phyloP scores from a whole-genome alignment of 1,284 basidiomycete genomes.

The Golubevia sp. region DNA sequence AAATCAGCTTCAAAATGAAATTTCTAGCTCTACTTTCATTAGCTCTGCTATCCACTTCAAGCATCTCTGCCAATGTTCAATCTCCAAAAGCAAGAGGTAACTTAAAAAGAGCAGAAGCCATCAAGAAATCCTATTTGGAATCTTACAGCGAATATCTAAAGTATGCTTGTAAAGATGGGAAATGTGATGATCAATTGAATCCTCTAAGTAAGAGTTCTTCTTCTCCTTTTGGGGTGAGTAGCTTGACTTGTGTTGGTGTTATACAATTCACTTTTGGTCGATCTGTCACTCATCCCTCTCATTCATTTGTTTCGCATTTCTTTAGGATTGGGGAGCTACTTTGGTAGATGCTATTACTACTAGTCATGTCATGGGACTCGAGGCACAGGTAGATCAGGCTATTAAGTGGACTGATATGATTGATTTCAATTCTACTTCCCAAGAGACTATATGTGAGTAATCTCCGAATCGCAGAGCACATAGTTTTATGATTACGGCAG shows the following conservation, averaged over 20 bases:
- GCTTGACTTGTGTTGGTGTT: background rate
- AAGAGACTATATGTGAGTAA: conserved; percentile 9
- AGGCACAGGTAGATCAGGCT: conserved; percentile 25
- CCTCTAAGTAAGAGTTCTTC: conserved; percentile 20
- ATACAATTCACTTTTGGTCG: too few species aligned
- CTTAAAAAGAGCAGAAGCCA: conserved; percentile 18
- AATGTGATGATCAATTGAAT: conserved; percentile 25
- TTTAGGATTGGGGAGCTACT: conserved; percentile 46
- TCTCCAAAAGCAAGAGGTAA: conserved; percentile 5
- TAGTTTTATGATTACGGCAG: too few species aligned
- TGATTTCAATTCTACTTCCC: conserved; percentile 30
- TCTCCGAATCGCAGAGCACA: too few species aligned
- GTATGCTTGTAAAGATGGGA: conserved; percentile 20
- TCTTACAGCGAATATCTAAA: conserved; percentile 33
- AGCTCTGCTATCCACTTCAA: background rate
- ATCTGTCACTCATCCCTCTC: too few species aligned
- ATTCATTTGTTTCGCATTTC: background rate
- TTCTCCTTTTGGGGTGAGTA: background rate
- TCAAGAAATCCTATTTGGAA: conserved; percentile 25
- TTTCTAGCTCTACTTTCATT: background rate
- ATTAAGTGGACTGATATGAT: conserved; percentile 21
- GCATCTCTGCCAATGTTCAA: conserved; percentile 9
- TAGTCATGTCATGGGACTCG: conserved; percentile 38
- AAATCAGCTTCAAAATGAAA: background rate
- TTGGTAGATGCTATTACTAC: conserved; percentile 43